A percentile compares a stretch with the other conserved stretches of the same genome.
Evolutionary conservation across 2,329 filamentous ascomycete genomes (phyloP).

Genomic region (Tolypocladium paradoxum): DNA sequence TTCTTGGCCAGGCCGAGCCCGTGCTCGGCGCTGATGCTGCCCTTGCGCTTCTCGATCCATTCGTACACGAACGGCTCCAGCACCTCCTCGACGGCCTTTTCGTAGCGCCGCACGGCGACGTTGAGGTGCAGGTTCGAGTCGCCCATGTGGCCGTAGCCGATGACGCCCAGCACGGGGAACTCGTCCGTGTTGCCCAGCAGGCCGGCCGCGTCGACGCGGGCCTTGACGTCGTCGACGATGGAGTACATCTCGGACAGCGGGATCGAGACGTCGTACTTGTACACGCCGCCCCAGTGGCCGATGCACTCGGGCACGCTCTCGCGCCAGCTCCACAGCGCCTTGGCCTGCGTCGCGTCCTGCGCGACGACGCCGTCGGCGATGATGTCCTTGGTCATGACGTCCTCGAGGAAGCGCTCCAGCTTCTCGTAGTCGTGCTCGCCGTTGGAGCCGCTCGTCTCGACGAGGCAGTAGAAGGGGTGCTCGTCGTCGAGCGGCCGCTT

Average conservation of each 20-base stretch:
- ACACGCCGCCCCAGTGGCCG: constrained; percentile 85
- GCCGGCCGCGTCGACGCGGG: constrained; percentile 60
- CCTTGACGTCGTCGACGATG: constrained; percentile 76
- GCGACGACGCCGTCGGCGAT: constrained; percentile 85
- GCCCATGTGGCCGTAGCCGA: constrained; percentile 97
- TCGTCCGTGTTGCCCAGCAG: constrained; percentile 67
- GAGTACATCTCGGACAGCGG: constrained; percentile 78
- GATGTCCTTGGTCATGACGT: constrained; percentile 81
- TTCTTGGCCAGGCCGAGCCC: constrained; percentile 92
- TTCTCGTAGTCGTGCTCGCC: constrained; percentile 89
- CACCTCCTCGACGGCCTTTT: constrained; percentile 73
- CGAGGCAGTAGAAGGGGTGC: constrained; percentile 89
- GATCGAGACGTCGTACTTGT: constrained; percentile 98
- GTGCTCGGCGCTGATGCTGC: constrained; percentile 95
- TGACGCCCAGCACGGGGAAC: constrained; percentile 75
- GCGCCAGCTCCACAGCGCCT: constrained; percentile 79
- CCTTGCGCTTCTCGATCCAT: constrained; percentile 80
- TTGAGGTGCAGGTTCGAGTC: constrained; percentile 95
- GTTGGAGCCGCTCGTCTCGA: constrained; percentile 94
- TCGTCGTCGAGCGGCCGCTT: constrained; percentile 72
- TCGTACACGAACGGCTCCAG: constrained; percentile 96
- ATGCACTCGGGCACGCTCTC: constrained; percentile 87
- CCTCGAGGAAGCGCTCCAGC: constrained; percentile 78
- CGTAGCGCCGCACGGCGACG: constrained; percentile 70
- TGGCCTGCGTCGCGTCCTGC: constrained; percentile 84